Evolutionary conservation across 768 basidiomycete species (phyloP).

Genomic region (Mycena chlorophos): DNA sequence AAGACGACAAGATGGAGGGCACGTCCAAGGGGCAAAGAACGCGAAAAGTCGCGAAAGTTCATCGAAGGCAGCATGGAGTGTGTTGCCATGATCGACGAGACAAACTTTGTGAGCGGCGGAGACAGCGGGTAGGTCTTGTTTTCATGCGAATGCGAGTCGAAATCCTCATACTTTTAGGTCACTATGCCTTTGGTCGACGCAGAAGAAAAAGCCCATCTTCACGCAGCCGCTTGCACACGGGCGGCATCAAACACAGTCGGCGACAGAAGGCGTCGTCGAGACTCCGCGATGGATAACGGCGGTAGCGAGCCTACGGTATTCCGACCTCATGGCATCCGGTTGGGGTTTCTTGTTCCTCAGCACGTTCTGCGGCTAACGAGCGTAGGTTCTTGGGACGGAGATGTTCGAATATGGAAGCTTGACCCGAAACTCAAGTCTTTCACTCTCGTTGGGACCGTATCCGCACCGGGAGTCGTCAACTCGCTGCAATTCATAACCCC

Average conservation of each 20-base stretch:
- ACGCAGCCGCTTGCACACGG: constrained; percentile 88
- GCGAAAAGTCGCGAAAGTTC: constrained; percentile 48
- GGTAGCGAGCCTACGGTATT: constrained; percentile 79
- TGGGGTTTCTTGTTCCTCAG: constrained; percentile 9
- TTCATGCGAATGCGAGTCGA: neutral
- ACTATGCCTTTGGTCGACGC: constrained; percentile 88
- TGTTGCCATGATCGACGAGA: constrained; percentile 94
- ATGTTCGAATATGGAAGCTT: constrained; percentile 88
- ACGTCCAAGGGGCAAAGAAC: constrained; percentile 32
- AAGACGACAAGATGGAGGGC: constrained; percentile 35
- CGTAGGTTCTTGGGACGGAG: constrained; percentile 91
- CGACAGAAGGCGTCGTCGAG: constrained; percentile 71
- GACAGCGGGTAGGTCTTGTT: constrained; percentile 81
- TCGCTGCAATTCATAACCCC: constrained; percentile 78
- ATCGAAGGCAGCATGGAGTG: constrained; percentile 91
- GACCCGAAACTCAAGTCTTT: constrained; percentile 80
- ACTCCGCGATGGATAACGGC: constrained; percentile 92
- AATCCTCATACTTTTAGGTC: constrained; percentile 49
- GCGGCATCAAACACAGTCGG: constrained; percentile 65
- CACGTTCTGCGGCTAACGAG: neutral
- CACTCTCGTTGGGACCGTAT: constrained; percentile 58
- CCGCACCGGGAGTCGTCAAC: constrained; percentile 82
- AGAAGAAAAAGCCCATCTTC: constrained; percentile 94
- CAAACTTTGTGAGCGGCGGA: constrained; percentile 88
- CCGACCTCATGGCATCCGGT: constrained; percentile 92